Base-by-base conservation (phyloP, 2,329 filamentous ascomycete species). In the Talaromyces sp. region DNA sequence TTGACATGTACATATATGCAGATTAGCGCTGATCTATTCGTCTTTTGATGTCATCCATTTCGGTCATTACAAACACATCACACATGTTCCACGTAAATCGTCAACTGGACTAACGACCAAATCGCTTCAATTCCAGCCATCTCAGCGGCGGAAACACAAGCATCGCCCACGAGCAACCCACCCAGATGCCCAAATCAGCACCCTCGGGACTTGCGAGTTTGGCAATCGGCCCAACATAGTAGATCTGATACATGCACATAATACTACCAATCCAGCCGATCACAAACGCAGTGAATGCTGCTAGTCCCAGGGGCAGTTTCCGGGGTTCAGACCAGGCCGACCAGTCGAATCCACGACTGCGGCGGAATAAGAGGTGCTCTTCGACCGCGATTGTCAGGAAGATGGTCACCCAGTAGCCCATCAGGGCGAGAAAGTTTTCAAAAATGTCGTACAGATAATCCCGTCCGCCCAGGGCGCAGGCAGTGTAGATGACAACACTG, bases 341-440 rank as follows among this genome's bases (percentile, higher is more conserved):
- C 77, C 77, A 79, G 64, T 78, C 73, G 63, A 75, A 79, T 4
- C 26, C 55, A 1, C 55, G 56, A 0, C 66, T 66, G 49, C 63
- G 67, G 21, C 74, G 72, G 67, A 81, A 81, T 6, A 80, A 63
- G 17, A 78, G 13, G 50, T 80, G 73, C 63, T 80, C 75, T 60
- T 79, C 70, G 2, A 78, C 53, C 6, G 75, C 68, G 50, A 80
- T 77, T 38, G 73, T 71, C 55, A 80, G 65, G 71, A 74, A 80
- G 41, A 77, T 75, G 21, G 72, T 68, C 9, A 77, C 66, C 78
- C 78, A 81, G 62, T 81, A 80, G 5, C 77, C 76, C 64, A 81
- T 80, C 19, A 81, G 62, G 8, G 78, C 75, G 17, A 81, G 67
- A 59, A 80, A 78, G 59, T 77, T 74, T 57, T 76, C 70, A 63